Evolutionary conservation across 768 basidiomycete species (phyloP).

Genomic region (Fibroporia radiculosa): DNA sequence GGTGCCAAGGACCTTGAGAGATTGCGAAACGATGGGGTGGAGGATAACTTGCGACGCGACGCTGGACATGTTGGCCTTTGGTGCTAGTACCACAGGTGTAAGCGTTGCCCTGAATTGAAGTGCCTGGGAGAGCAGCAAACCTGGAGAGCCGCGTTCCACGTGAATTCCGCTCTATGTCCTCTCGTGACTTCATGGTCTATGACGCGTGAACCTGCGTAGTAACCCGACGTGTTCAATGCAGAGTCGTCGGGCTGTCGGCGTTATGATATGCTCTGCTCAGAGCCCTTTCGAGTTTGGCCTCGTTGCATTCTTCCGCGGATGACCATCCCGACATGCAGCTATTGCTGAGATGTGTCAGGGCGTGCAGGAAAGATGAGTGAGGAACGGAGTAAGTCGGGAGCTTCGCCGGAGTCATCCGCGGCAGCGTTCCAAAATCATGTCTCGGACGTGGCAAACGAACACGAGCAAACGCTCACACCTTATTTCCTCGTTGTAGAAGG

Average conservation of each 20-base stretch:
- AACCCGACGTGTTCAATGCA: no score
- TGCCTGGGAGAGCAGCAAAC: slow-evolving; percentile 10
- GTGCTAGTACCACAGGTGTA: neutral
- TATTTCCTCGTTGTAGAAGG: neutral
- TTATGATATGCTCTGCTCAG: no score
- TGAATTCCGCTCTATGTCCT: slow-evolving; percentile 17
- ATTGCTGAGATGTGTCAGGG: no score
- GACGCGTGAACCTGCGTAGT: no score
- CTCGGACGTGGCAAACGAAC: neutral
- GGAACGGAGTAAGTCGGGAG: slow-evolving; percentile 9
- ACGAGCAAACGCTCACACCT: neutral
- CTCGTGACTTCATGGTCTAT: no score
- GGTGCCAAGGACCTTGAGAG: slow-evolving; percentile 70
- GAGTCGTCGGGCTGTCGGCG: no score
- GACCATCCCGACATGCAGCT: no score
- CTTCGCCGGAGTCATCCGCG: slow-evolving; percentile 4
- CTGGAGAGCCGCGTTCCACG: slow-evolving; percentile 18
- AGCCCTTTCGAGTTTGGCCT: no score
- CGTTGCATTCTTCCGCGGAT: no score
- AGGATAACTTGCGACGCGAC: slow-evolving; percentile 73
- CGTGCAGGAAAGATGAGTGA: no score
- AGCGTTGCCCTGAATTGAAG: slow-evolving; percentile 6
- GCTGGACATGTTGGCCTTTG: slow-evolving; percentile 23
- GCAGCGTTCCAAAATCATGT: neutral
- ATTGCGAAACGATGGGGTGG: slow-evolving; percentile 72